Evolutionary conservation across 306 rosid genomes (phyloP).

Genomic region (Trifolium fragiferum): DNA sequence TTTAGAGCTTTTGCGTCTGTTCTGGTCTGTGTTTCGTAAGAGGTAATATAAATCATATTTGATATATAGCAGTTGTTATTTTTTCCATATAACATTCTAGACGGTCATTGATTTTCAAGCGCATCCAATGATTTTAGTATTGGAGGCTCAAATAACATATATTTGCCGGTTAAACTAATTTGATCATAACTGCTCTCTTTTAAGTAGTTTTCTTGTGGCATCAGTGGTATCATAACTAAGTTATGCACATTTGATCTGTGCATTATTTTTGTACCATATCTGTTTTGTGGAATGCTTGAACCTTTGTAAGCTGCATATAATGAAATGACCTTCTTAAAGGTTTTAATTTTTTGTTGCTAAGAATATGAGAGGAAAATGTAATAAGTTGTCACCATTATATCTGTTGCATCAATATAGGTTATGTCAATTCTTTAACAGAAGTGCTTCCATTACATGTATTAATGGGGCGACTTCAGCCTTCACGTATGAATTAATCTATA

Average conservation of each 20-base stretch:
- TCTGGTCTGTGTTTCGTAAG: neutral
- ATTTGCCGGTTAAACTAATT: neutral
- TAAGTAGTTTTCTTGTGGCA: neutral
- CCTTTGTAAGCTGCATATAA: slow-evolving; percentile 3
- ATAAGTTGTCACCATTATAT: neutral
- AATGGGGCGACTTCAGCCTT: neutral
- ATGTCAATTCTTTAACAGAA: too few relatives aligned
- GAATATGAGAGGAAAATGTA: neutral
- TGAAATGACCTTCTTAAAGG: neutral
- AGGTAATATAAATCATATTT: neutral
- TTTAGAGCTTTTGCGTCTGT: neutral
- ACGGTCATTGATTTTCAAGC: neutral
- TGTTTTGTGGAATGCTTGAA: neutral
- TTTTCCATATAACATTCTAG: neutral
- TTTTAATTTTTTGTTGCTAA: neutral
- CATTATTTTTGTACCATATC: neutral
- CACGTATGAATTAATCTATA: neutral
- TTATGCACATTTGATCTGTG: neutral
- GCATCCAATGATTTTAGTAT: neutral
- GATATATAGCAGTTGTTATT: neutral
- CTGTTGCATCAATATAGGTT: neutral
- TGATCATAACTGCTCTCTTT: neutral
- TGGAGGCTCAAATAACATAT: neutral
- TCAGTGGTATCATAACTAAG: too few relatives aligned
- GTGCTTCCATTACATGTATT: neutral